Base-by-base conservation (phyloP, 2,329 filamentous ascomycete genomes). In the Graphilbum fragrans region DNA sequence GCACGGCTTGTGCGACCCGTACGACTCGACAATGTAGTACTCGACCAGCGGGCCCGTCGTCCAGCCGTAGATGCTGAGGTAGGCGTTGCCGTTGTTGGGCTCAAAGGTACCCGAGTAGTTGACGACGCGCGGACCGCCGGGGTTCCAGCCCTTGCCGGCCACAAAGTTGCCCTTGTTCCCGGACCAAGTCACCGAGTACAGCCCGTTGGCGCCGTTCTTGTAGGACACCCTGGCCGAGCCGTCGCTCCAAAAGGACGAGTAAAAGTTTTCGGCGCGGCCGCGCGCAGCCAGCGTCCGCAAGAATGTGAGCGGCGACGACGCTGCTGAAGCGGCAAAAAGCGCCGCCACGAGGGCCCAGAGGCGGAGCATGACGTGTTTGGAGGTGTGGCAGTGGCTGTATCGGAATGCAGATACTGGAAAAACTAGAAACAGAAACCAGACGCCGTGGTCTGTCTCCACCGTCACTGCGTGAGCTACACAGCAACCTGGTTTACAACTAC, bases 111-210 rank as follows among this genome's bases (percentile, higher is more conserved):
- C 70, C 12, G 55, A 59, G 60, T 70, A 74, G 46, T 56, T 64
- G 52, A 74, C 70, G 41, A 57, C 61, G 45, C 69, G 50, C 44
- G 48, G 50, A 38, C 47, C 51, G 34, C 62, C 63, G 20, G 62
- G 58, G 41, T 60, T 65, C 67, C 66, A 71, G 23, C 68, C 73
- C 56, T 76, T 77, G 45, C 72, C 73, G 45, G 60, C 69, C 35
- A 74, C 70, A 41, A 73, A 70, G 60, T 74, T 72, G 38, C 67
- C 67, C 32, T 53, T 56, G 53, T 63, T 60, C 14, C 53, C 56
- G 27, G 43, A 51, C 65, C 64, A 68, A 34, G 45, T 52, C 2
- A 64, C 57, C 16, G 43, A 52, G 53, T 67, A 67, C 32, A 53
- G 41, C 4, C 62, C 62, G 9, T 46, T 50, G 12, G 49, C 47